Evolutionary conservation across 2,329 filamentous ascomycete species (phyloP).

Genomic region (Paecilomyces niveus): DNA sequence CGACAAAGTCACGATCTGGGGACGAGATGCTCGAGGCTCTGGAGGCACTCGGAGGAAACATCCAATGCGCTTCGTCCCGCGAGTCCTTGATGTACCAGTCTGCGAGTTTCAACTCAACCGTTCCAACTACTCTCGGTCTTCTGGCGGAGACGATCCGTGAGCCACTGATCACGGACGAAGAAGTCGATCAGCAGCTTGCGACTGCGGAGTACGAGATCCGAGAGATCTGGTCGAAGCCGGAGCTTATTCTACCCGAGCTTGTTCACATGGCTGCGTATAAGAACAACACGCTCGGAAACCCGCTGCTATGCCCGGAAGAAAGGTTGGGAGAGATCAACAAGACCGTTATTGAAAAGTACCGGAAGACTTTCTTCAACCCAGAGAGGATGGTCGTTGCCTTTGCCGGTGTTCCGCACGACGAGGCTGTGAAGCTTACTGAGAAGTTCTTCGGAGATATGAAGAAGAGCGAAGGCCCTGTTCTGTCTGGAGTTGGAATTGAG

Average conservation of each 20-base stretch:
- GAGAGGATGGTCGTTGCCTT: conserved; percentile 93
- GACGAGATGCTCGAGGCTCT: conserved; percentile 84
- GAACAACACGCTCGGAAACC: conserved; percentile 93
- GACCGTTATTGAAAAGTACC: conserved; percentile 67
- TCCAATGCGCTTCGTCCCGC: conserved; percentile 90
- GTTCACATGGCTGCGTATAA: conserved; percentile 94
- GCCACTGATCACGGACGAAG: conserved; percentile 74
- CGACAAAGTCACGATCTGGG: conserved; percentile 61
- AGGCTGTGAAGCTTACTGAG: conserved; percentile 72
- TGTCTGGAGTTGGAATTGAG: conserved; percentile 54
- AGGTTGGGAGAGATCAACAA: conserved; percentile 68
- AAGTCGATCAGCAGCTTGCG: conserved; percentile 78
- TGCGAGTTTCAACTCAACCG: conserved; percentile 90
- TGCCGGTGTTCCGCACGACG: conserved; percentile 76
- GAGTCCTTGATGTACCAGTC: conserved; percentile 99
- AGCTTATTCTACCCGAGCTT: conserved; percentile 89
- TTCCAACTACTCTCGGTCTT: conserved; percentile 72
- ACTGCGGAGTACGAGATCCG: conserved; percentile 93
- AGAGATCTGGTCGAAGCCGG: conserved; percentile 96
- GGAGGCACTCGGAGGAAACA: conserved; percentile 86
- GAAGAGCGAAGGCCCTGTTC: conserved; percentile 40
- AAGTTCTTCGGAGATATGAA: conserved; percentile 91
- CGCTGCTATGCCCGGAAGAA: conserved; percentile 82
- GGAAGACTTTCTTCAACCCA: conserved; percentile 76
- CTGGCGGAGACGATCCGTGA: conserved; percentile 91